Base-by-base conservation (phyloP, 345 rosid species). In the Psidium guajava region DNA sequence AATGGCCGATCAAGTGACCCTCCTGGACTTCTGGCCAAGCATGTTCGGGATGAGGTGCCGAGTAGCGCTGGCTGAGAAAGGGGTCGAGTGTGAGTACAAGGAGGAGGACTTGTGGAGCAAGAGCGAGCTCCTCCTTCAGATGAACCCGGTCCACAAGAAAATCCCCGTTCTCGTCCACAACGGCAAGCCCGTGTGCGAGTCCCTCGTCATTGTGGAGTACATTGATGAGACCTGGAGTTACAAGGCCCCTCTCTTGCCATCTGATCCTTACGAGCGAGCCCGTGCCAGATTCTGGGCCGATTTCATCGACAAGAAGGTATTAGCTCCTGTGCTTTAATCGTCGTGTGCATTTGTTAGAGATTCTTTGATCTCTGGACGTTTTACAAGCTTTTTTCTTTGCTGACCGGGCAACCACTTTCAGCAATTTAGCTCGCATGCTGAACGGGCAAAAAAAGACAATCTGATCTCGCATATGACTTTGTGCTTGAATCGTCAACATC, bases 201-300 rank as follows among this genome's bases (percentile, higher is more conserved):
- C 85, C 32, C 21, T n/a, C 44, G 22, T 84, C 54, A 69, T 81
- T 28, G 83, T 83, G 11, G 75, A 86, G 83, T 86, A 86, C 52
- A 57, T 83, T 11, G 88, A 86, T 32, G 91, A 90, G 84, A 87
- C 82, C 25, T 89, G 90, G 85, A 47, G 51, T 7, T 52, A 25
- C 80, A 28, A 49, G 81, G 32, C 85, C 54, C 85, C 85, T 0
- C 56, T 84, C 49, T 61, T 84, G 85, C 81, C 81, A 0, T 84
- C 85, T 6, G 85, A 84, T 47, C 85, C 91, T 89, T 86, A 74
- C 18, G 27, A 85, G 44, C 85, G 88, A 84, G 91, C 92, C 69
- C 82, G 49, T 49, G 89, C 91, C 20, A 90, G 91, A 86, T 89
- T 89, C 25, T 90, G 88, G 90, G 89, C 88, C 80, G 91, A 89